Conservation (phyloP, 192 early-diverging fungal genomes). For the Ambispora gerdemannii region DNA sequence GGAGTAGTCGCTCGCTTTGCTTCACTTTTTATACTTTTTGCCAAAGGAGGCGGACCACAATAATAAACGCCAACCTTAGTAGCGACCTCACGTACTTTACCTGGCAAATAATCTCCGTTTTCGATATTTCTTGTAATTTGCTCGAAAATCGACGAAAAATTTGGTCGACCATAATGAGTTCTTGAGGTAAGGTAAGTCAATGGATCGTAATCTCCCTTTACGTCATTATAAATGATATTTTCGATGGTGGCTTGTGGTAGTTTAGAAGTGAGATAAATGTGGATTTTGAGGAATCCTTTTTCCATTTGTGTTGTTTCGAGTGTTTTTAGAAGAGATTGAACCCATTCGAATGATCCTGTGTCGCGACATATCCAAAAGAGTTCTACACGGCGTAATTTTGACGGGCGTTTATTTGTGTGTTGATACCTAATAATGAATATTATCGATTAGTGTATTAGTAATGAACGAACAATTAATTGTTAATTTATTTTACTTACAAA, state of each 20-base stretch:
- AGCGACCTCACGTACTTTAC: conserved; percentile 44
- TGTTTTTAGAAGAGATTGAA: conserved; percentile 59
- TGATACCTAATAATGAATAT: conserved; percentile 32
- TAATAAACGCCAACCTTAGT: conserved; percentile 78
- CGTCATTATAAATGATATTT: conserved; percentile 57
- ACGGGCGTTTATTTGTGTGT: conserved; percentile 39
- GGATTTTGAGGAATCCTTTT: conserved; percentile 59
- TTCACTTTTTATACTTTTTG: conserved; percentile 50
- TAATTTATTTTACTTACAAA: conserved; percentile 57
- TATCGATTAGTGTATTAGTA: conserved; percentile 30
- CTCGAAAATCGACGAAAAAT: conserved; percentile 66
- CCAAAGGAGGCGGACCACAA: conserved; percentile 73
- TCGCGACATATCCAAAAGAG: conserved; percentile 71
- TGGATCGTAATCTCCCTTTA: conserved; percentile 55
- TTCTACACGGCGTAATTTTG: conserved; percentile 48
- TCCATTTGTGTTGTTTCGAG: conserved; percentile 57
- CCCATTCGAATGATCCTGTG: conserved; percentile 63
- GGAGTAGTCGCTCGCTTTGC: conserved; percentile 44
- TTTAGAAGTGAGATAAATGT: conserved; percentile 63
- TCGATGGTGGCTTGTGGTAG: conserved; percentile 57
- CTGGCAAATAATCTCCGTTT: conserved; percentile 41
- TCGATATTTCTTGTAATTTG: conserved; percentile 43
- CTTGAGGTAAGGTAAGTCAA: conserved; percentile 64
- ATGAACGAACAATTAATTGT: too few species aligned
- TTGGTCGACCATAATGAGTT: conserved; percentile 78